Evolutionary conservation across 768 basidiomycete species (phyloP), one percentile per base, ranked within the genome.

Genomic region (Russula brevipes): DNA sequence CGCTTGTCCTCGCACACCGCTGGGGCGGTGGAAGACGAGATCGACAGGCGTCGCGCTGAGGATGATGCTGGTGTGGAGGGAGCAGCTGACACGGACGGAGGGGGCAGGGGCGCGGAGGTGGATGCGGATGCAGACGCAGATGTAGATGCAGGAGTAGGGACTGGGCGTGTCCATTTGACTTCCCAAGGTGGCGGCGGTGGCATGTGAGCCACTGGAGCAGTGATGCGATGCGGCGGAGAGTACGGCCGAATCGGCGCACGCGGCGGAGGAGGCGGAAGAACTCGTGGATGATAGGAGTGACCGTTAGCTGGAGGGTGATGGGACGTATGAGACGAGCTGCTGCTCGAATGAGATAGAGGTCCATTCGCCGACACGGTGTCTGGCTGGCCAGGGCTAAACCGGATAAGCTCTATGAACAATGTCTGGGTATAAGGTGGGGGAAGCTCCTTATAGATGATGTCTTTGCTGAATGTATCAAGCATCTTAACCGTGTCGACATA

Each of bases 401-500:
- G 76, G 67, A 89, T 79, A 16, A 92, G 82, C 53, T 92, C 89
- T 8, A 91, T 84, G 69, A 89, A 88, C 5, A 91, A 69, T 1
- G 89, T 89, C 62, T 81, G 82, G 4, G 79, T 82, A 63, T 81
- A 82, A 0, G 89, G 88, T 0, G 79, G 81, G 5, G 80, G 77
- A 71, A 91, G 74, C 68, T 83, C 84, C 76, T 82, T 86, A 73
- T 85, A 85, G 38, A 91, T 77, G 64, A 91, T 76, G 19, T 85
- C 84, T 68, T 82, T 88, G 77, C 86, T 88, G 72, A 82, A 87
- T 16, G 77, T 84, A 59, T 90, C 85, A 44, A 91, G 73, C 85
- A 92, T 92, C 65, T 82, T 82, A 65, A 82, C 80, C 6, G 82
- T 84, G 70, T 91, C 83, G 42, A 92, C 84, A 70, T 87, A 92